Evolutionary conservation across 2,329 filamentous ascomycete species (phyloP), one percentile per base, ranked within the genome.

Genomic region (Neurospora sp.): DNA sequence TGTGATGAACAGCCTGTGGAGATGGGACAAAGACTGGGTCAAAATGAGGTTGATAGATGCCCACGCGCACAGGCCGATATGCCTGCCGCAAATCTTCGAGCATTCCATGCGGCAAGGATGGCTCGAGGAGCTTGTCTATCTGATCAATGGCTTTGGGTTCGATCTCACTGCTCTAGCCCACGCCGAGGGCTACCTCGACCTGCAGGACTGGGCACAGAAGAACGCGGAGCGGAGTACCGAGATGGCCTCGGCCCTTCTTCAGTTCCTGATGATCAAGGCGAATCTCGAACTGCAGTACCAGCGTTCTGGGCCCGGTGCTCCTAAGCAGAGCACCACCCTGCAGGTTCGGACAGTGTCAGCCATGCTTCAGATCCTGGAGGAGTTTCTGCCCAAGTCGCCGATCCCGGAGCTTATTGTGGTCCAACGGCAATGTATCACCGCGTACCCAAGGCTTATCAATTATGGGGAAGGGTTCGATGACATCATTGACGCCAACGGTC

Each of bases 381-480:
- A 92, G 71, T 90, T 87, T 66, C 76, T 89, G 66, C 87, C 87
- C 71, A 83, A 87, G 80, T 81, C 84, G 70, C 82, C 86, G 73
- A 78, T 88, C 69, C 79, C 91, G 67, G 90, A 95, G 68, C 84
- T 97, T 33, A 92, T 96, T 67, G 82, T 89, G 15, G 87, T 97
- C 37, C 94, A 97, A 80, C 88, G 95, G 39, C 88, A 90, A 68
- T 97, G 94, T 79, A 93, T 99, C 72, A 94, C 94, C 70, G 91
- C 92, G 1, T 99, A 98, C 76, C 96, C 96, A 8, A 88, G 96
- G 62, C 83, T 99, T 38, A 97, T 99, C 83, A 99, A 99, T 77
- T 98, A 97, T 75, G 94, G 93, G 2, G 92, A 97, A 80, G 93
- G 92, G 4, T 94, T 91, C 72, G 93, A 99, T 79, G 92, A 96